Percentiles rank a stretch among this genome's conserved stretches.
Conservation (phyloP, 2,329 filamentous ascomycete species). For the Fusarium globosum region DNA sequence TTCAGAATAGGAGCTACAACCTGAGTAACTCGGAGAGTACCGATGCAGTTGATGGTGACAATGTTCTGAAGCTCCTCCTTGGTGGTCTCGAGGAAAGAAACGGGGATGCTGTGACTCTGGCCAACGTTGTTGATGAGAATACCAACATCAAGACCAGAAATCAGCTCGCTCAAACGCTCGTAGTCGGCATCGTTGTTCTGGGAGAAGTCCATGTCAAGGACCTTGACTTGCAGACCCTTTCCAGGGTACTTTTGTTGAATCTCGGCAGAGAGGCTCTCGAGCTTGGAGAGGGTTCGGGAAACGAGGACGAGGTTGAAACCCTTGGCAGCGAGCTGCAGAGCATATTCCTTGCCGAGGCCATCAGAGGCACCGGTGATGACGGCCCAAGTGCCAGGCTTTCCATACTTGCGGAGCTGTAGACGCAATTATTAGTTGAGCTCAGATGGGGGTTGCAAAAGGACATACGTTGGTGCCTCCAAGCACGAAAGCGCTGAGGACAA, state of each 20-base stretch:
- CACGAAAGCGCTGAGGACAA: conserved; percentile 76
- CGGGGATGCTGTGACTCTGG: conserved; percentile 91
- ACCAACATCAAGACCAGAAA: conserved; percentile 81
- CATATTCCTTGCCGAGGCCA: conserved; percentile 96
- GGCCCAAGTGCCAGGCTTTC: conserved; percentile 91
- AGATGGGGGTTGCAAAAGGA: neutral
- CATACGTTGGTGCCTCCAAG: conserved; percentile 72
- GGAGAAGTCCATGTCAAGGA: conserved; percentile 91
- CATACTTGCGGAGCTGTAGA: conserved; percentile 84
- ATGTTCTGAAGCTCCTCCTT: conserved; percentile 87
- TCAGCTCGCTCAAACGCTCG: conserved; percentile 73
- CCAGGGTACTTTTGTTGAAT: conserved; percentile 76
- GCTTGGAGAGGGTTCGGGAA: conserved; percentile 94
- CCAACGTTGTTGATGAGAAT: conserved; percentile 98
- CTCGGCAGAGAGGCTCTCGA: conserved; percentile 79
- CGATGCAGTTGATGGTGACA: conserved; percentile 93
- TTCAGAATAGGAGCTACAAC: conserved; percentile 87
- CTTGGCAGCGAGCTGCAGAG: conserved; percentile 86
- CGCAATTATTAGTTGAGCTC: neutral
- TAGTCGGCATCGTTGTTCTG: conserved; percentile 84
- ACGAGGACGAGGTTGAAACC: conserved; percentile 96
- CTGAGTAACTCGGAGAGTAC: conserved; percentile 88
- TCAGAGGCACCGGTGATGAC: conserved; percentile 96
- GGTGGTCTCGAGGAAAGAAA: conserved; percentile 84
- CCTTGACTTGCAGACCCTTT: conserved; percentile 74